Evolutionary conservation across 2,329 filamentous ascomycete species (phyloP).

Genomic region (Hypoxylon sp.): DNA sequence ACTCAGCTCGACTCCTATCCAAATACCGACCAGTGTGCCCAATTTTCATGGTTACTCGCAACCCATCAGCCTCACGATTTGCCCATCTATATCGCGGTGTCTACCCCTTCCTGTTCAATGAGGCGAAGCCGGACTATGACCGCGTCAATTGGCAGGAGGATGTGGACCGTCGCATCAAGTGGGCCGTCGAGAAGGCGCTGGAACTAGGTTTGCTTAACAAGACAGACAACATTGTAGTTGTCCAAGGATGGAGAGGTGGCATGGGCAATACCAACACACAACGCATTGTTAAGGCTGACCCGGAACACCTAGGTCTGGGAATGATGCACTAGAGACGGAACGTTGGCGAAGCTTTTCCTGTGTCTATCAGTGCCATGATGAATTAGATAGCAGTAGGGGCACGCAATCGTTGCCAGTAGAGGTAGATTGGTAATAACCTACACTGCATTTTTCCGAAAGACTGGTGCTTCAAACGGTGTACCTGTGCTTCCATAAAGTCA

Average conservation of each 20-base stretch:
- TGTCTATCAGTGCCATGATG: conserved; percentile 4
- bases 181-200: conserved; percentile 90
- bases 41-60: conserved; percentile 99
- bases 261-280: conserved; percentile 92
- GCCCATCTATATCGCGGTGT: conserved; percentile 97
- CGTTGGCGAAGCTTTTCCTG: not conserved
- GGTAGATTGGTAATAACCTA: not conserved
- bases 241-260: conserved; percentile 91
- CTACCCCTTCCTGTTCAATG: conserved; percentile 95
- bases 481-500: not conserved
- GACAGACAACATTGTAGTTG: conserved; percentile 82
- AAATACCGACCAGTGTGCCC: conserved; percentile 99
- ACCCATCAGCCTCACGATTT: conserved; percentile 84
- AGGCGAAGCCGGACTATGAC: conserved; percentile 94
- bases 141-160: conserved; percentile 98
- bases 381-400: conserved; percentile 9
- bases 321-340: conserved; percentile 29
- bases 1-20: conserved; percentile 93
- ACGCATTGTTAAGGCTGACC: conserved; percentile 72
- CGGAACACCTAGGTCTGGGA: conserved; percentile 69
- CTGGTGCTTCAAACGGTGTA: not conserved
- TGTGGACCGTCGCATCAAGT: conserved; percentile 96
- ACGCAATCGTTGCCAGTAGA: conserved; percentile 1
- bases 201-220: conserved; percentile 80
- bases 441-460: not conserved